Base-by-base conservation (phyloP, 441 rosid species). In the Iberis amara region DNA sequence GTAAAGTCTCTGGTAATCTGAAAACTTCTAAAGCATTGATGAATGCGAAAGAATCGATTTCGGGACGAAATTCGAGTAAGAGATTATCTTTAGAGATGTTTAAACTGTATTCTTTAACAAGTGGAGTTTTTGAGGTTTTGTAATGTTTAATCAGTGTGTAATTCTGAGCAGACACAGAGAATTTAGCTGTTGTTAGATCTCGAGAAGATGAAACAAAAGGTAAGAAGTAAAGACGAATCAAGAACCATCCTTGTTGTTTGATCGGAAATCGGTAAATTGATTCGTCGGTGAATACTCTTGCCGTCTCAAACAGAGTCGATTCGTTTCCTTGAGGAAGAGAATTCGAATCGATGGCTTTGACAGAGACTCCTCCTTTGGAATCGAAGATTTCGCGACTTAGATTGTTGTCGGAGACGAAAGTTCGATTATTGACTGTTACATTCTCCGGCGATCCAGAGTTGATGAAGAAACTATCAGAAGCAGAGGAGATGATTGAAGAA, bases 1-100 rank as follows among this genome's bases (percentile, higher is more conserved):
- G 61, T 39, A 87, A 54, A 52, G 62, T 66, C 26, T 55, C 77
- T 5, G 96, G 96, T 47, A 87, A 78, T 4, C 77, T 74, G 47
- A 83, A 62, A 23, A 87, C 76, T 69, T 90, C 98, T 60, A 90
- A 55, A 4, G 95, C 96, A 35, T 81, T 90, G 7, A 90, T 18
- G 58, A 79, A 90, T 4, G 95, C 92, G 12, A 81, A 64, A 1
- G 96, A 87, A 26, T 38, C 62, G 3, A 39, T 24, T 6, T 39
- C 18, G 18, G 96, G 95, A 50, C 55, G 69, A 42, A 90, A 83
- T 6, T 64, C 42, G 44, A 90, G 67, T 11, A 66, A 64, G 2
- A 90, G 65, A 26, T 46, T 53, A 61, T 57, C 62, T 11, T 81
- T 55, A 5, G 86, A 53, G 35, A 73, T 41, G 65, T 81, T 70